These are phyloP conservation scores for Leonotis leonurus DNA, from an alignment of 257 asterid species.

Conservation along the genomic window DNA sequence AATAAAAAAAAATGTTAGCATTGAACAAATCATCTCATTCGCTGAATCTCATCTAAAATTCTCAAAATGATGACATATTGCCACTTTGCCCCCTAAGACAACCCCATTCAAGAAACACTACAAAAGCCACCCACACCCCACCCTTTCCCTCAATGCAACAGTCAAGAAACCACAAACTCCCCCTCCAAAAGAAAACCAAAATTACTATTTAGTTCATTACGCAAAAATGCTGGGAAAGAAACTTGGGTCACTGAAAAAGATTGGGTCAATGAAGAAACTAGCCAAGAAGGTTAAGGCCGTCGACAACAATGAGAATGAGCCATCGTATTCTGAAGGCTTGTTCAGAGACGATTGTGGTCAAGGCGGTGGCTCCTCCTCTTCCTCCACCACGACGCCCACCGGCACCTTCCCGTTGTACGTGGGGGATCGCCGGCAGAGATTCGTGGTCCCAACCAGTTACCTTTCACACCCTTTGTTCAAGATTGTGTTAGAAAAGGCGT, in stretches of 20 bases:
- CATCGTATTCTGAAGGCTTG: conserved; percentile 26
- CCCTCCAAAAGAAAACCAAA: no score
- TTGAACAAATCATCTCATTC: no score
- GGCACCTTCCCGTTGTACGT: conserved; percentile 62
- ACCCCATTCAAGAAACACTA: conserved; percentile 14
- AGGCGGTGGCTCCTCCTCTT: not conserved
- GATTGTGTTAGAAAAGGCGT: conserved; percentile 62
- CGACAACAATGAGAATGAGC: not conserved
- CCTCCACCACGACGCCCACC: conserved; percentile 25
- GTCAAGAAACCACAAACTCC: conserved; percentile 4
- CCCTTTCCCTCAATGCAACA: conserved; percentile 14
- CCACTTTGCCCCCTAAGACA: conserved; percentile 5
- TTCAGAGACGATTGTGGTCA: conserved; percentile 13
- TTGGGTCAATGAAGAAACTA: conserved; percentile 12
- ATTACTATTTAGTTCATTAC: no score
- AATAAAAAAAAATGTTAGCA: no score
- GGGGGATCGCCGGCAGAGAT: conserved; percentile 55
- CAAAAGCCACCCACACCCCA: no score
- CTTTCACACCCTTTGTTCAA: conserved; percentile 72
- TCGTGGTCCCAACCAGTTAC: conserved; percentile 49
- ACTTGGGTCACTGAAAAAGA: no score
- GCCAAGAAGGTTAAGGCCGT: conserved; percentile 40
- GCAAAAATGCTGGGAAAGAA: conserved; percentile 64
- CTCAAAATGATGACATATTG: no score
- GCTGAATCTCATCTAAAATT: no score